Evolutionary conservation across 75 land plant species (phyloP), one percentile per base, ranked within the genome.

Genomic region (Azolla pinnata): DNA sequence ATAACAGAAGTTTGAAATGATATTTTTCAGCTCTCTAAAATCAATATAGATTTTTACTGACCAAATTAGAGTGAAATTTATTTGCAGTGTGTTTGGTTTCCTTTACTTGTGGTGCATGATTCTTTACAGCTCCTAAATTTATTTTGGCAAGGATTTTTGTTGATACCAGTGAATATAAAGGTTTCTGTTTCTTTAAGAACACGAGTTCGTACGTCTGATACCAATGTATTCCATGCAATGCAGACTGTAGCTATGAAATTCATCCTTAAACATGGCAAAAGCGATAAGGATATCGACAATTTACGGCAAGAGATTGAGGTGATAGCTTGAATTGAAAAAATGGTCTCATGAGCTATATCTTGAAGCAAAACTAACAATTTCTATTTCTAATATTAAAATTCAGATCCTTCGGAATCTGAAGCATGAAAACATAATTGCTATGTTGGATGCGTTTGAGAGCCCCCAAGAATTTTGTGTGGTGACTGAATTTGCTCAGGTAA

Each of bases 201-300:
- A n/a, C n/a, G n/a, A n/a, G n/a, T n/a, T n/a, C n/a, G n/a, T n/a
- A n/a, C n/a, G n/a, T n/a, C n/a, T n/a, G n/a, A n/a, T n/a, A n/a
- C n/a, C n/a, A n/a, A n/a, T 44, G 8, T 19, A 54, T 48, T 25
- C 44, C 54, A 16, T 24, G 30, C 29, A 51, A 46, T 65, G 40
- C 80, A 93, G 98, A 93, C 96, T 48, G 98, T 93, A 46, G 98
- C 98, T 0, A 81, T 93, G 96, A 93, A 93, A 61, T 93, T 93
- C 53, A 93, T 93, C 29, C 64, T 83, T 10, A 93, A 93, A 64
- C 96, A 85, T 67, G 98, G 98, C 29, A 93, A 93, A 57, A 93
- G 87, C 56, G 98, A 93, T 42, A 93, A 93, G 69, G 98, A 93
- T 44, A 85, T 93, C 12, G 81, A 78, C 1, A 93, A 93, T 51